Percentiles rank a stretch among this genome's conserved stretches.
Evolutionary conservation across 1,139 yeast genomes (phyloP).

Genomic region (Lodderomyces elongisporus): DNA sequence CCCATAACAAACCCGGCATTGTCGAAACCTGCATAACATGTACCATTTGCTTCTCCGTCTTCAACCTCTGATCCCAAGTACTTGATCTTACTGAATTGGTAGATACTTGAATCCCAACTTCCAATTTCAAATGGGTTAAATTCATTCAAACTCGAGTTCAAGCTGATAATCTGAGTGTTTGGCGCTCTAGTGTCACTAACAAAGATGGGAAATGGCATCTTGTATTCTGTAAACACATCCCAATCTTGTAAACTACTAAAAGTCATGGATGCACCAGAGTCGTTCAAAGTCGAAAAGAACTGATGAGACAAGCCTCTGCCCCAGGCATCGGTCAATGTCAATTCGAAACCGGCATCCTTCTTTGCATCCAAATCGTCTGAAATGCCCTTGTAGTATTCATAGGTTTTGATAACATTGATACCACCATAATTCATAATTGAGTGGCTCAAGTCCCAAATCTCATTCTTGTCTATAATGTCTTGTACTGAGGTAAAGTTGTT

Average conservation of each 20-base stretch:
- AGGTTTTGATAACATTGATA: constrained; percentile 52
- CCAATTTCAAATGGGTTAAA: constrained; percentile 82
- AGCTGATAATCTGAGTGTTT: constrained; percentile 47
- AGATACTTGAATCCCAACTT: constrained; percentile 78
- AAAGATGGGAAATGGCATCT: constrained; percentile 81
- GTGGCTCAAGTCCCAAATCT: constrained; percentile 67
- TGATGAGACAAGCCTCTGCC: constrained; percentile 81
- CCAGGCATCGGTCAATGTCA: constrained; percentile 88
- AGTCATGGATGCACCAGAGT: constrained; percentile 59
- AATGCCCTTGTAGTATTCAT: constrained; percentile 51
- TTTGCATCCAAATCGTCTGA: constrained; percentile 54
- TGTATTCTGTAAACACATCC: constrained; percentile 49
- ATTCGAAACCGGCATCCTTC: constrained; percentile 69
- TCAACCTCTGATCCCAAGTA: constrained; percentile 68
- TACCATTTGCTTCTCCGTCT: constrained; percentile 42
- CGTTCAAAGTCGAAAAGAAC: constrained; percentile 51
- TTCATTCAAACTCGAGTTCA: constrained; percentile 74
- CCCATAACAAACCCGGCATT: constrained; percentile 84
- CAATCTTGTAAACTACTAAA: constrained; percentile 58
- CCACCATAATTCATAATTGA: constrained; percentile 70
- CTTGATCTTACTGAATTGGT: constrained; percentile 61
- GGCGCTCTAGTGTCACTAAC: constrained; percentile 80
- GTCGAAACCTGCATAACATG: constrained; percentile 68
- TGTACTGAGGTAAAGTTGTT: constrained; percentile 78
- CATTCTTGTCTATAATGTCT: constrained; percentile 44